These are phyloP conservation scores for Hamamelis virginiana DNA, from an alignment of 164 flowering plant genomes.

Conservation along the genomic window DNA sequence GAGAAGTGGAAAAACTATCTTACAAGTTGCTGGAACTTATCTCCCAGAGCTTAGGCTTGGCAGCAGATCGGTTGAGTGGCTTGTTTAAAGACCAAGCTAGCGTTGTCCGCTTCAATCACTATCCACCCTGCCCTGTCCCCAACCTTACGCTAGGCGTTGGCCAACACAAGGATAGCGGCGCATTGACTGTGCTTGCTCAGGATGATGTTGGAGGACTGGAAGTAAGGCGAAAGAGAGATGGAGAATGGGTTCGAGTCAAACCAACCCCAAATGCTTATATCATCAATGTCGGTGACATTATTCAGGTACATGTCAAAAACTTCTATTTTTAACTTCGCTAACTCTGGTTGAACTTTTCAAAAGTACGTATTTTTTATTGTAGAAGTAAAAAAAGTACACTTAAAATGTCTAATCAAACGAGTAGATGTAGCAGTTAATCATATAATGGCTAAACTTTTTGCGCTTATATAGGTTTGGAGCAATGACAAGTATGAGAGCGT, in stretches of 20 bases:
- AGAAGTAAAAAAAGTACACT: no score
- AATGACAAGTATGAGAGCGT: slow-evolving; percentile 22
- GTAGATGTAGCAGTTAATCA: no score
- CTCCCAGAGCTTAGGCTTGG: slow-evolving; percentile 29
- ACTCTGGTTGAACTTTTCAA: no score
- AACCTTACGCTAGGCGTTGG: slow-evolving; percentile 41
- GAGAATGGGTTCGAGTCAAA: slow-evolving; percentile 35
- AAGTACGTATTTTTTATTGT: no score
- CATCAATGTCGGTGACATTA: slow-evolving; percentile 37
- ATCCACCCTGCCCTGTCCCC: slow-evolving; percentile 43
- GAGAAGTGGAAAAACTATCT: slow-evolving; percentile 26
- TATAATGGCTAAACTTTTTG: no score
- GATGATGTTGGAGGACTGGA: slow-evolving; percentile 42
- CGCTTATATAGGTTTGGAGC: slow-evolving; percentile 19
- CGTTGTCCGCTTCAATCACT: slow-evolving; percentile 37
- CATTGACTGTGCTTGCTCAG: slow-evolving; percentile 36
- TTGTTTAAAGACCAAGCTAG: slow-evolving; percentile 37
- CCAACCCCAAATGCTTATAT: slow-evolving; percentile 34
- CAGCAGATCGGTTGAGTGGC: slow-evolving; percentile 23
- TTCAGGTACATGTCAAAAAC: slow-evolving; percentile 25
- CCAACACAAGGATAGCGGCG: slow-evolving; percentile 40
- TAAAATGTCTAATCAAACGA: no score
- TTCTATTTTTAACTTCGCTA: no score
- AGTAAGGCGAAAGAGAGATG: slow-evolving; percentile 32
- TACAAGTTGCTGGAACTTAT: slow-evolving; percentile 29